Evolutionary conservation across 768 basidiomycete species (phyloP), one percentile per base, ranked within the genome.

Genomic region (Boletellus ananiceps): DNA sequence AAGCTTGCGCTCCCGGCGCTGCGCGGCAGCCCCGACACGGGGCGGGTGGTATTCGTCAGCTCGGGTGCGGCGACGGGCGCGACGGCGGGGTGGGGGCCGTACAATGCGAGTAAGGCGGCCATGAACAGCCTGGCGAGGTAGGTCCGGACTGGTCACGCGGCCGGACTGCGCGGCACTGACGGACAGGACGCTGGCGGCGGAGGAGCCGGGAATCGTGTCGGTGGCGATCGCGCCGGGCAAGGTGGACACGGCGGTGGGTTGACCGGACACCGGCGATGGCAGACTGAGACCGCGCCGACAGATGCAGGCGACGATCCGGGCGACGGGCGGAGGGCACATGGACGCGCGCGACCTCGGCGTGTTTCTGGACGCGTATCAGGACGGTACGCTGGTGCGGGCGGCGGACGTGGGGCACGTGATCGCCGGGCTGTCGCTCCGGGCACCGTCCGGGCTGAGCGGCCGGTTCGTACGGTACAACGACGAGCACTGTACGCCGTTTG

Each of bases 201-300:
- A 96, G 64, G 93, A 96, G 65, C 80, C 81, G n/a, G 71, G 75
- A 31, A 71, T 96, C 33, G 74, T 78, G 8, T 81, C 83, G 3
- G 76, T 94, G 29, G 86, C 93, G 14, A 57, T 96, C 2, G 80
- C 93, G 4, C 94, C 94, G 0, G 94, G 94, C 13, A 84, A 84
- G 68, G 91, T 96, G 23, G 83, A 94, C 52, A 94, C 92, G 8
- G 71, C 68, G 23, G 92, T 90, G 64, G 56, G 79, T 75, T 15
- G 33, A 40, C 33, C 37, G 15, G 32, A 11, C 35, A 16, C 32
- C 40, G 18, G 40, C 42, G 13, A 25, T 7, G 33, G 44, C 37
- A 25, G 2, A 25, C 39, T 21, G 46, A 37, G 18, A 32, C 47
- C 54, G 40, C 40, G 38, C 39, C 37, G 46, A 29, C 57, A 91